Evolutionary conservation across 2,329 filamentous ascomycete genomes (phyloP).

Genomic region (Pseudogymnoascus destructans): DNA sequence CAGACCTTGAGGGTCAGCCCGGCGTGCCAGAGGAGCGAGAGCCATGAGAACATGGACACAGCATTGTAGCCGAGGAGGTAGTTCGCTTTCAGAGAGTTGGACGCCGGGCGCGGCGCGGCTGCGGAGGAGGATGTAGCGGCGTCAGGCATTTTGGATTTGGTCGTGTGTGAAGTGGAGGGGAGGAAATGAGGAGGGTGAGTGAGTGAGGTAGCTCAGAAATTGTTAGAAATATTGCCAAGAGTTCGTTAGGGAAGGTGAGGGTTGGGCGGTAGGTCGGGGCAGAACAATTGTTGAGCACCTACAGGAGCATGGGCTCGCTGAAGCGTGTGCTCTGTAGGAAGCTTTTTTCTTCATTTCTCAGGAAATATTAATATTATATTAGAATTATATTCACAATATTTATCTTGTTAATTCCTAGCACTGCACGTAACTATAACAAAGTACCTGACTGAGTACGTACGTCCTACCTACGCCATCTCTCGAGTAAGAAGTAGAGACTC

Average conservation of each 20-base stretch:
- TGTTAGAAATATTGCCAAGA: slow-evolving; percentile 2
- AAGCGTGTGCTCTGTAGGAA: background rate
- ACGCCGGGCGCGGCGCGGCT: slow-evolving; percentile 10
- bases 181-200: background rate
- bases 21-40: slow-evolving; percentile 58
- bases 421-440: slow-evolving; percentile 7
- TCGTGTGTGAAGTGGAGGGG: background rate
- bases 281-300: background rate
- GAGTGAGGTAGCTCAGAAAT: background rate
- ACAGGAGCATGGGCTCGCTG: background rate
- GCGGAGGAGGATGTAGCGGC: background rate
- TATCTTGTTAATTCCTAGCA: slow-evolving; percentile 7
- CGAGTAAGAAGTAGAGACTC: background rate
- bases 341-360: background rate
- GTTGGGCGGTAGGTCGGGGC: background rate
- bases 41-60: slow-evolving; percentile 65
- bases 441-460: slow-evolving; percentile 7
- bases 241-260: slow-evolving; percentile 5
- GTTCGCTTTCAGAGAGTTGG: slow-evolving; percentile 38
- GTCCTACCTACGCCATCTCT: slow-evolving; percentile 6
- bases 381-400: slow-evolving; percentile 5
- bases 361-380: slow-evolving; percentile 7
- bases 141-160: background rate
- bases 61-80: slow-evolving; percentile 85
- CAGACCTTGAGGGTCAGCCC: slow-evolving; percentile 38